These are phyloP conservation scores for Biscogniauxia mediterranea DNA, from an alignment of 2,329 filamentous ascomycete genomes.

Conservation along the genomic window DNA sequence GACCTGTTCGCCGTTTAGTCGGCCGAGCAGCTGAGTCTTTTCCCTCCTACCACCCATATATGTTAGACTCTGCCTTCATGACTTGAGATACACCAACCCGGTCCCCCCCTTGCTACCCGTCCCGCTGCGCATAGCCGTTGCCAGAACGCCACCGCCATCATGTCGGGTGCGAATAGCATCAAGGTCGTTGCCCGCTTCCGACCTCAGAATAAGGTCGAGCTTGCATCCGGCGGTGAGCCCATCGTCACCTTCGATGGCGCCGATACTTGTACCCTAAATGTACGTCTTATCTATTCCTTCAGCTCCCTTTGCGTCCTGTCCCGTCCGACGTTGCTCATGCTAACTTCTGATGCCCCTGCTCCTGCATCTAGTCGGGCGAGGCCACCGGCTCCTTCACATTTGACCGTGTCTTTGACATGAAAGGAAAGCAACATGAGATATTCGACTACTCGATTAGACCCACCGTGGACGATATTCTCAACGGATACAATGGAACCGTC, in stretches of 20 bases:
- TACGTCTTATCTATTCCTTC: slow-evolving; percentile 48
- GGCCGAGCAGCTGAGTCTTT: slow-evolving; percentile 27
- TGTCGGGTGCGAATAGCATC: slow-evolving; percentile 64
- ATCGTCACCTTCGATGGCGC: slow-evolving; percentile 87
- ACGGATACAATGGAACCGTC: slow-evolving; percentile 98
- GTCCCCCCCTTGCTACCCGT: slow-evolving; percentile 15
- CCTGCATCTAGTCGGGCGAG: slow-evolving; percentile 67
- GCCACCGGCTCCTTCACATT: slow-evolving; percentile 88
- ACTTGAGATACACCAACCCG: slow-evolving; percentile 29
- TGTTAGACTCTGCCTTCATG: slow-evolving; percentile 16
- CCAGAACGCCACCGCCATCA: slow-evolving; percentile 36
- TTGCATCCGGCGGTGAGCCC: slow-evolving; percentile 84
- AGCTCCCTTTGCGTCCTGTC: neutral
- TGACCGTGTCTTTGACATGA: slow-evolving; percentile 95
- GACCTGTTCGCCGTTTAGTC: slow-evolving; percentile 31
- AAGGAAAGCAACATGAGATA: slow-evolving; percentile 84
- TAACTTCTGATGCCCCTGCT: slow-evolving; percentile 20
- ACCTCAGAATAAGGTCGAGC: slow-evolving; percentile 93
- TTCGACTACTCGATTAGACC: slow-evolving; percentile 97
- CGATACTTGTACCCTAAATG: slow-evolving; percentile 83
- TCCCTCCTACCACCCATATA: slow-evolving; percentile 5
- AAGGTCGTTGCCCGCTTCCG: slow-evolving; percentile 97
- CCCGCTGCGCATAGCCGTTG: slow-evolving; percentile 28
- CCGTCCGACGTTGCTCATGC: slow-evolving; percentile 7
- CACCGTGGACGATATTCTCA: slow-evolving; percentile 96